Conservation (phyloP, 2,329 filamentous ascomycete genomes). For the Fusarium humuli region DNA sequence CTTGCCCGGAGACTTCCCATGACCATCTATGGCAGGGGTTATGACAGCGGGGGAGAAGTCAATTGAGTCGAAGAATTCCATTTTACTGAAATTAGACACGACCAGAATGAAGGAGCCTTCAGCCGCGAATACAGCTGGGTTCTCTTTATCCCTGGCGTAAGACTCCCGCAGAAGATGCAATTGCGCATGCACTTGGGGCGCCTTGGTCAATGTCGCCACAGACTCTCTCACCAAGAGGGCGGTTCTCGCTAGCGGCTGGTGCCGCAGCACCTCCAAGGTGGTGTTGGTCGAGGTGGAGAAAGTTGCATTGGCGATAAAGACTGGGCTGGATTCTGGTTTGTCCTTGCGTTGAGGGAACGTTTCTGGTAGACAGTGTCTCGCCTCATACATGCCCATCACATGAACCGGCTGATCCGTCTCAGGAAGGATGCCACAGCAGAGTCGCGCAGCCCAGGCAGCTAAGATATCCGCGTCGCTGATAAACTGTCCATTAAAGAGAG, state of each 20-base stretch:
- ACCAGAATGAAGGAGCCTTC: constrained; percentile 1
- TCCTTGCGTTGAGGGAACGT: constrained; percentile 5
- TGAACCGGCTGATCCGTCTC: background rate
- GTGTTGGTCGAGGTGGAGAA: constrained; percentile 13
- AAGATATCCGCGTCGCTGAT: constrained; percentile 9
- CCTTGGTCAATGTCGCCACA: background rate
- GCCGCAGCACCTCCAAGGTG: constrained; percentile 1
- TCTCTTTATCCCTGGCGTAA: background rate
- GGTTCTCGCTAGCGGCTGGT: constrained; percentile 7
- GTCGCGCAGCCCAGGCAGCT: constrained; percentile 1
- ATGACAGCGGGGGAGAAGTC: constrained; percentile 6
- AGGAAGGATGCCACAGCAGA: constrained; percentile 11
- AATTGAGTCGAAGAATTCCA: constrained; percentile 6
- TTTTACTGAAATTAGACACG: constrained; percentile 8
- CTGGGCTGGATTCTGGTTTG: background rate
- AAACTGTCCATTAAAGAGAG: background rate
- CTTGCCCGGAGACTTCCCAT: constrained; percentile 6
- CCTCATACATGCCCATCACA: constrained; percentile 14
- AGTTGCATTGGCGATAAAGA: constrained; percentile 9
- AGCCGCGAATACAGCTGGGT: background rate
- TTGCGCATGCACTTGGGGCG: background rate
- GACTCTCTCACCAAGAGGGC: constrained; percentile 8
- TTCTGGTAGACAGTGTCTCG: constrained; percentile 3
- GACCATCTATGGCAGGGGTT: background rate
- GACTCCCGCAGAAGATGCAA: background rate